These are phyloP conservation scores for Mucor circinelloides DNA, from an alignment of 371 early-diverging fungal genomes.

Conservation along the genomic window DNA sequence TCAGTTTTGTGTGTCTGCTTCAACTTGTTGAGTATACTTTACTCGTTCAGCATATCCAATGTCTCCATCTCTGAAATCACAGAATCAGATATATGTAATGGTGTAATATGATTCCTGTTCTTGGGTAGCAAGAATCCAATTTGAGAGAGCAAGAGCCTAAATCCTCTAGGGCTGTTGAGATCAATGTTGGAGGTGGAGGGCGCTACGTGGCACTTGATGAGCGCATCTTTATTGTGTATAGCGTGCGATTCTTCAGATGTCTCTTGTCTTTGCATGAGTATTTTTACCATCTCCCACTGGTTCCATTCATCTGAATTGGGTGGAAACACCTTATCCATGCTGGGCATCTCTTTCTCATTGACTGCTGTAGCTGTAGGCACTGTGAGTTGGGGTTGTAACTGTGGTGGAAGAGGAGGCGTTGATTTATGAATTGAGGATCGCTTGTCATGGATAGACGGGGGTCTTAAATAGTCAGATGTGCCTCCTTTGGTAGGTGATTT, in stretches of 20 bases:
- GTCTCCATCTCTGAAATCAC: slow-evolving; percentile 67
- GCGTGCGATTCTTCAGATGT: slow-evolving; percentile 2
- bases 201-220: slow-evolving; percentile 7
- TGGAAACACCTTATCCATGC: slow-evolving; percentile 40
- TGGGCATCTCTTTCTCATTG: slow-evolving; percentile 42
- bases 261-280: slow-evolving; percentile 34
- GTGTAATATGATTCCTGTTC: slow-evolving; percentile 60
- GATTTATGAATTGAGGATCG: background rate
- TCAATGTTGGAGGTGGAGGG: slow-evolving; percentile 28
- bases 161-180: slow-evolving; percentile 45
- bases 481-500: background rate
- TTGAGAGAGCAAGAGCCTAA: slow-evolving; percentile 67
- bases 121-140: slow-evolving; percentile 65
- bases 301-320: slow-evolving; percentile 35
- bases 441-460: background rate
- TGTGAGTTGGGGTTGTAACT: background rate
- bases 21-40: slow-evolving; percentile 17
- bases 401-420: background rate
- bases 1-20: background rate
- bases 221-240: background rate
- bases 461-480: background rate
- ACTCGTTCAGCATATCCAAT: slow-evolving; percentile 72
- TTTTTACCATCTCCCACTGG: slow-evolving; percentile 35
- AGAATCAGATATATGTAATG: slow-evolving; percentile 62
- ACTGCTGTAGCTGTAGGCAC: slow-evolving; percentile 22